These are phyloP conservation scores for Kingdonia uniflora DNA, from an alignment of 164 flowering plant species.

Conservation along the genomic window DNA sequence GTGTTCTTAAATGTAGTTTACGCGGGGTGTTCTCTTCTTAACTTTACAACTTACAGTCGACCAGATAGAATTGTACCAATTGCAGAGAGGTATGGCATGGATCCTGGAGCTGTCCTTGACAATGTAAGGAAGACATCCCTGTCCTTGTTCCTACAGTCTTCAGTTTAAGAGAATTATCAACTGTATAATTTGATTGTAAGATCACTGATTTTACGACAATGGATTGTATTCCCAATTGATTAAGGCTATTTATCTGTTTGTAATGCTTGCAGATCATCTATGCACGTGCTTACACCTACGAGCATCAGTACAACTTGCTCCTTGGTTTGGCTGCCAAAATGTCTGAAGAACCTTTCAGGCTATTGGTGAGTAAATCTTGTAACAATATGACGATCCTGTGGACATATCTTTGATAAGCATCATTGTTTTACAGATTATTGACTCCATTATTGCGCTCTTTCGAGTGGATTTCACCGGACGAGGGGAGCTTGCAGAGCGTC, in stretches of 20 bases:
- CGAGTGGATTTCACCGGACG: constrained; percentile 97
- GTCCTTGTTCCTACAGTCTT: neutral
- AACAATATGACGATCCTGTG: neutral
- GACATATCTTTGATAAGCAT: neutral
- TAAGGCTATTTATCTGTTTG: constrained; percentile 3
- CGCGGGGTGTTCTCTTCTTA: constrained; percentile 6
- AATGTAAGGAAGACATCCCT: constrained; percentile 45
- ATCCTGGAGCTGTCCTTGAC: constrained; percentile 93
- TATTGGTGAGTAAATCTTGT: constrained; percentile 47
- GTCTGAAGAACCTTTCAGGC: constrained; percentile 94
- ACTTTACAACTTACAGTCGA: constrained; percentile 48
- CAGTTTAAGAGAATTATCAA: neutral
- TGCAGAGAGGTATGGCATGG: constrained; percentile 98
- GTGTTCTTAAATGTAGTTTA: neutral
- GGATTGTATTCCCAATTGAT: neutral
- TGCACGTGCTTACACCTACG: constrained; percentile 97
- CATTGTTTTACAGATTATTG: constrained; percentile 61
- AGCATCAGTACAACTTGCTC: constrained; percentile 91
- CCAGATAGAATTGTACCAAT: constrained; percentile 94
- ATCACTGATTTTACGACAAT: neutral
- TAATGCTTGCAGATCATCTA: constrained; percentile 57
- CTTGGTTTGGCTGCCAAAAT: constrained; percentile 96
- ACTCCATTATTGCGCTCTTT: constrained; percentile 91
- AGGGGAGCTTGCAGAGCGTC: constrained; percentile 98
- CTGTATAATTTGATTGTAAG: neutral